A percentile compares a stretch with the other conserved stretches of the same genome.
These are phyloP conservation scores for Ganoderma lingzhi DNA, from an alignment of 1,284 basidiomycete genomes.

Conservation along the genomic window DNA sequence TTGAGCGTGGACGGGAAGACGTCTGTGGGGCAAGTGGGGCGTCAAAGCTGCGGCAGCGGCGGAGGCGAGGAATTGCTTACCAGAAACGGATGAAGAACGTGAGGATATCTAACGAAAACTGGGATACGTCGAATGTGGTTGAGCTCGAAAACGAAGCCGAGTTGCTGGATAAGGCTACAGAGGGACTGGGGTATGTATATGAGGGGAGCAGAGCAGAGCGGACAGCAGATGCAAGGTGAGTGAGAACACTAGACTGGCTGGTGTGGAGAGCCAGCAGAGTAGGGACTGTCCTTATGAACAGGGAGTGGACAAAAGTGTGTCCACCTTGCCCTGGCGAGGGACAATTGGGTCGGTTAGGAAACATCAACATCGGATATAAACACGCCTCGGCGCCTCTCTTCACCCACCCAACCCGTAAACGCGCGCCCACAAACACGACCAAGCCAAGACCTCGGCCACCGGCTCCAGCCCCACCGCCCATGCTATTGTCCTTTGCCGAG, in stretches of 20 bases:
- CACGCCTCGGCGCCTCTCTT: constrained; percentile 23
- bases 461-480: not conserved
- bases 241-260: constrained; percentile 38
- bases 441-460: constrained; percentile 26
- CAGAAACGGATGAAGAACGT: constrained; percentile 15
- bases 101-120: not conserved
- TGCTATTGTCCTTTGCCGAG: constrained; percentile 28
- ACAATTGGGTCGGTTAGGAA: constrained; percentile 36
- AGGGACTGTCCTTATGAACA: constrained; percentile 31
- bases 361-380: constrained; percentile 37
- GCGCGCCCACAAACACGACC: constrained; percentile 24
- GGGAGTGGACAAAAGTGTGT: constrained; percentile 36
- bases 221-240: constrained; percentile 12
- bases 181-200: constrained; percentile 19
- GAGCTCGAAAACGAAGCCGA: constrained; percentile 22
- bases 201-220: constrained; percentile 12
- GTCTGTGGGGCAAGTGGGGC: constrained; percentile 15
- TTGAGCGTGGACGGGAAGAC: constrained; percentile 15
- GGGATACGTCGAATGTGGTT: constrained; percentile 12
- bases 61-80: constrained; percentile 19
- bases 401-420: constrained; percentile 20
- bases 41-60: constrained; percentile 5
- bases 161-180: constrained; percentile 32
- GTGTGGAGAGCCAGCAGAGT: constrained; percentile 29
- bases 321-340: constrained; percentile 32